phyloP scores from a whole-genome alignment of 345 rosid genomes.

The Xanthoceras sorbifolium region DNA sequence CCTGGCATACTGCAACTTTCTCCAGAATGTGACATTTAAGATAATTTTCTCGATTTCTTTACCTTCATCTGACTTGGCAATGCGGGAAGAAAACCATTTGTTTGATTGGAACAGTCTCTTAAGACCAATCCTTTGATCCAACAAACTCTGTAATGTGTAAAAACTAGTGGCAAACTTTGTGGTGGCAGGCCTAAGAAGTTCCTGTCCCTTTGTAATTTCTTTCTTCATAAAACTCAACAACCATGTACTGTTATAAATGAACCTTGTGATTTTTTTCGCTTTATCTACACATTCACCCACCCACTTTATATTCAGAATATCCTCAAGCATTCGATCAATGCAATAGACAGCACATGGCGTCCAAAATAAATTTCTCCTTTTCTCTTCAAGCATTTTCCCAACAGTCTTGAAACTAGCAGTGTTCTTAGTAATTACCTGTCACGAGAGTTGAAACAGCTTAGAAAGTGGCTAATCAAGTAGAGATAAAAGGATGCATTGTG shows the following conservation, averaged over 20 bases:
- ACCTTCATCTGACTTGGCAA: constrained; percentile 57
- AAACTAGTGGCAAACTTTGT: constrained; percentile 52
- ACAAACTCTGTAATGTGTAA: constrained; percentile 55
- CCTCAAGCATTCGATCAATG: constrained; percentile 70
- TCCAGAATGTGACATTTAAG: constrained; percentile 63
- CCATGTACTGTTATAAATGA: constrained; percentile 62
- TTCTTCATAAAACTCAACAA: constrained; percentile 63
- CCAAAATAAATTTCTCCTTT: constrained; percentile 73
- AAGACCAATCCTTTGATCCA: constrained; percentile 61
- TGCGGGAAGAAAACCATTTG: constrained; percentile 60
- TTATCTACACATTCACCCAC: constrained; percentile 67
- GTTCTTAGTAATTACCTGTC: constrained; percentile 63
- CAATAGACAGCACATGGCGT: constrained; percentile 68
- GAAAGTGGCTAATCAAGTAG: constrained; percentile 8
- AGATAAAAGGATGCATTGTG: constrained; percentile 10
- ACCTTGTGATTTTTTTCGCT: constrained; percentile 59
- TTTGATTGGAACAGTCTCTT: constrained; percentile 71
- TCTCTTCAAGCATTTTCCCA: constrained; percentile 84
- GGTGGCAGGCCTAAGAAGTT: constrained; percentile 61
- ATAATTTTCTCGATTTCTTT: constrained; percentile 66
- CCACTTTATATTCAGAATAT: constrained; percentile 56
- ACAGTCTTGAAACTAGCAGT: constrained; percentile 52
- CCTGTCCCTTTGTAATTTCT: constrained; percentile 63
- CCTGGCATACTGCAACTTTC: constrained; percentile 60
- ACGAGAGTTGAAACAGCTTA: constrained; percentile 16